These are phyloP conservation scores for Irpex sp. DNA, from an alignment of 1,284 basidiomycete species.

Conservation along the genomic window DNA sequence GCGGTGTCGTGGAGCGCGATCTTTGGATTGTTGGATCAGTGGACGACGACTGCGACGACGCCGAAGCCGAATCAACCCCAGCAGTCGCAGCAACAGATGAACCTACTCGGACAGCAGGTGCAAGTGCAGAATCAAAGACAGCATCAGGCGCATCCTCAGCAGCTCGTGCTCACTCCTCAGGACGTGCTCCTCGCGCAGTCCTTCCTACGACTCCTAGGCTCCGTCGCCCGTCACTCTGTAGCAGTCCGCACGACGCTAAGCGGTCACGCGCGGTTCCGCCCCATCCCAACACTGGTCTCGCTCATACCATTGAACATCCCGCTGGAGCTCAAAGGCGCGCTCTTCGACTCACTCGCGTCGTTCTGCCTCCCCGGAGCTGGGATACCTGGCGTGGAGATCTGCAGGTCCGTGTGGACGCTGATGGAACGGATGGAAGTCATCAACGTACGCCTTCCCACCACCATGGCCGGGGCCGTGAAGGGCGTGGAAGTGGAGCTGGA, in stretches of 20 bases:
- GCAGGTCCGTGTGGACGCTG: constrained; percentile 74
- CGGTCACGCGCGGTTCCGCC: constrained; percentile 72
- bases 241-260: constrained; percentile 78
- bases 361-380: constrained; percentile 81
- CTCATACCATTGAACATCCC: constrained; percentile 79
- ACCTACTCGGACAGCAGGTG: constrained; percentile 20
- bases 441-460: constrained; percentile 51
- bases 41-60: constrained; percentile 31
- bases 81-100: constrained; percentile 12
- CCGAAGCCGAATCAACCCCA: constrained; percentile 23
- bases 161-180: constrained; percentile 49
- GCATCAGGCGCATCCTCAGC: constrained; percentile 27
- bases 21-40: constrained; percentile 50
- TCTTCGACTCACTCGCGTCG: constrained; percentile 80
- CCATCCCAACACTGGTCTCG: constrained; percentile 74
- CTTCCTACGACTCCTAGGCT: constrained; percentile 77
- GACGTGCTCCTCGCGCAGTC: constrained; percentile 77
- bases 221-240: constrained; percentile 74
- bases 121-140: constrained; percentile 27
- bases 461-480: constrained; percentile 44
- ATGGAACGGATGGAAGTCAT: constrained; percentile 84
- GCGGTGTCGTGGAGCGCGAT: constrained; percentile 45
- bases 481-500: constrained; percentile 81
- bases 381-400: constrained; percentile 69
- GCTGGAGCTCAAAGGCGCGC: constrained; percentile 86